Evolutionary conservation across 208 protist species (phyloP).

Genomic region (Leishmania turanica): DNA sequence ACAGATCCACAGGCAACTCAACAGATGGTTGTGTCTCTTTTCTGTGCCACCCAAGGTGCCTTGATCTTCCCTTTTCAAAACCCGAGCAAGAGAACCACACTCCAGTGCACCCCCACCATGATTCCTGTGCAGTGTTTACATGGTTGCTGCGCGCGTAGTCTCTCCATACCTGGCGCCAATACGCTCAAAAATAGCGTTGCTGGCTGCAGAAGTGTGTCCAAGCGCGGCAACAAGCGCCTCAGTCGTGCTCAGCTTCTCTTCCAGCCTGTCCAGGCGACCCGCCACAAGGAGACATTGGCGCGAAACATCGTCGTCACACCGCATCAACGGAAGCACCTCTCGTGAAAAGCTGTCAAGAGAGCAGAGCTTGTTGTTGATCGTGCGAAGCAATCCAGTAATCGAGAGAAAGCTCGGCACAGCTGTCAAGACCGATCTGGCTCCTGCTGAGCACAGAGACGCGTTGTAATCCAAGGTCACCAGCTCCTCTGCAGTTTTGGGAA

Average conservation of each 20-base stretch:
- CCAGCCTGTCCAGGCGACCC: not conserved
- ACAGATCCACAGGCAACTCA: not conserved
- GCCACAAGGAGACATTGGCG: not conserved
- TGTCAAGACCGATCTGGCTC: not conserved
- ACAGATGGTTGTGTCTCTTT: not conserved
- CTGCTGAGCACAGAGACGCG: not conserved
- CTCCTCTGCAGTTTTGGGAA: conserved; percentile 2
- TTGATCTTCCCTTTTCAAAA: not conserved
- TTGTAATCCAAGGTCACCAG: not conserved
- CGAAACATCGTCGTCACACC: not conserved
- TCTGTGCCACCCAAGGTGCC: not conserved
- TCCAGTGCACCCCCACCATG: not conserved
- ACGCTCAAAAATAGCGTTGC: not conserved
- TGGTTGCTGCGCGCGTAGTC: not conserved
- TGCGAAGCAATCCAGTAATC: not conserved
- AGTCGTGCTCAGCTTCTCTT: not conserved
- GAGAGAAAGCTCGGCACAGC: not conserved
- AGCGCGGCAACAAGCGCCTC: not conserved
- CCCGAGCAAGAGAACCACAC: not conserved
- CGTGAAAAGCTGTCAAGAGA: conserved; percentile 2
- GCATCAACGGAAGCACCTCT: not conserved
- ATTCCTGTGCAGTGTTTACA: not conserved
- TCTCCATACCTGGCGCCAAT: not conserved
- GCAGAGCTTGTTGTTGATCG: not conserved
- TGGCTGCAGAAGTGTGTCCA: not conserved